phyloP scores from a whole-genome alignment of 371 early-diverging fungal genomes.

The Lichtheimia hyalospora region DNA sequence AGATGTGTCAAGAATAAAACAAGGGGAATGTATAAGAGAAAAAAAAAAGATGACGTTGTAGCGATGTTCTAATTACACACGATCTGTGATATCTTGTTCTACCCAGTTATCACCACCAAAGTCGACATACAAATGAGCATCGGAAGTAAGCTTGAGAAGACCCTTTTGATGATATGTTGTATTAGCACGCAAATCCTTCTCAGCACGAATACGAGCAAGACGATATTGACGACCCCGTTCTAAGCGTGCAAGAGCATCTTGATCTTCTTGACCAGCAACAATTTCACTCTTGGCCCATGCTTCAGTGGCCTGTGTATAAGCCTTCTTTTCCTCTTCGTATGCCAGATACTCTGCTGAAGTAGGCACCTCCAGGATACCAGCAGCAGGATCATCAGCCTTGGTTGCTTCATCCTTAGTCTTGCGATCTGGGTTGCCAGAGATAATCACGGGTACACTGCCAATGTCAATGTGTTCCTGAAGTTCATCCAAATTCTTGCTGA shows the following conservation, averaged over 20 bases:
- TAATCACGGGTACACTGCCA: slow-evolving; percentile 27
- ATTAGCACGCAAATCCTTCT: slow-evolving; percentile 29
- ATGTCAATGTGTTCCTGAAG: slow-evolving; percentile 61
- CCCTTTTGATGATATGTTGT: slow-evolving; percentile 32
- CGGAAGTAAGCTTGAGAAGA: slow-evolving; percentile 18
- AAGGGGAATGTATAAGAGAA: neutral
- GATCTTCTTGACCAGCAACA: slow-evolving; percentile 11
- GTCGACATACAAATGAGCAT: slow-evolving; percentile 18
- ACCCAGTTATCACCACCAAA: slow-evolving; percentile 15
- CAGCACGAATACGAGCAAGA: slow-evolving; percentile 31
- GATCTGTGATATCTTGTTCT: slow-evolving; percentile 14
- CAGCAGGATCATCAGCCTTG: slow-evolving; percentile 20
- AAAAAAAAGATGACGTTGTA: neutral
- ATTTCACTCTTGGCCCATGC: slow-evolving; percentile 23
- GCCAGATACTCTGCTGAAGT: slow-evolving; percentile 10
- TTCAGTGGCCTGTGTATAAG: slow-evolving; percentile 18
- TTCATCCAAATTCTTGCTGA: slow-evolving; percentile 63
- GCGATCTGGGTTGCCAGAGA: slow-evolving; percentile 25
- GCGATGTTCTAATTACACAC: slow-evolving; percentile 8
- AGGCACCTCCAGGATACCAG: slow-evolving; percentile 27
- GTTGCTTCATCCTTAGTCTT: slow-evolving; percentile 29
- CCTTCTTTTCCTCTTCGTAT: slow-evolving; percentile 14
- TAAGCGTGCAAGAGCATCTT: slow-evolving; percentile 19
- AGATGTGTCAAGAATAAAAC: neutral
- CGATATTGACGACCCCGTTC: slow-evolving; percentile 26